Evolutionary conservation across 371 early-diverging fungal species (phyloP), one percentile per base, ranked within the genome.

Genomic region (Amoeboradix gromovi): DNA sequence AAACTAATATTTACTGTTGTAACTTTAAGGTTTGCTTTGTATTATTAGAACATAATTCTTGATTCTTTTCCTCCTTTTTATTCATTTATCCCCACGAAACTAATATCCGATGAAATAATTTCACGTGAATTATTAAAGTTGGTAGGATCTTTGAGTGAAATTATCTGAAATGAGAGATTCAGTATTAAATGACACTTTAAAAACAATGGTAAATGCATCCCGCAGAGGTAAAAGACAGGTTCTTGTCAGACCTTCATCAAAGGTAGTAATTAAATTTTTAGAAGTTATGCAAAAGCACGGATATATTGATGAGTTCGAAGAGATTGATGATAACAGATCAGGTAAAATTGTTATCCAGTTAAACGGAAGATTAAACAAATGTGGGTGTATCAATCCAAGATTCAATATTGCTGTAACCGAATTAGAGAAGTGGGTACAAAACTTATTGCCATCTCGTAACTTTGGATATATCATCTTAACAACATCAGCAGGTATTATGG

Each of bases 401-500:
- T 98, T 95, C 89, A 90, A 91, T 84, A 86, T 98, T 81, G 87
- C 89, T 84, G 80, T 91, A 72, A 76, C 80, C 75, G 91, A 94
- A 72, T 81, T 98, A 72, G 98, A 98, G 83, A 90, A 89, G 81
- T 97, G 92, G 94, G 87, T 95, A 74, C 84, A 86, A 80, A 88
- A 92, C 83, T 84, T 99, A 73, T 84, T 98, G 75, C 99, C 98
- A 71, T 94, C 98, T 70, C 94, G 98, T 86, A 98, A 98, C 83
- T 98, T 99, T 84, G 98, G 99, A 78, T 92, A 84, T 86, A 81
- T 98, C 48, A 84, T 89, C 75, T 72, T 92, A 77, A 95, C 95
- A 80, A 95, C 98, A 78, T 91, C 93, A 70, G 89, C 94, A 74
- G 99, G 99, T 80, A 93, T 98, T 82, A 93, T 99, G 88, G 98